These are phyloP conservation scores for Flaveria linearis DNA, from an alignment of 129 eudicot species.

Conservation along the genomic window DNA sequence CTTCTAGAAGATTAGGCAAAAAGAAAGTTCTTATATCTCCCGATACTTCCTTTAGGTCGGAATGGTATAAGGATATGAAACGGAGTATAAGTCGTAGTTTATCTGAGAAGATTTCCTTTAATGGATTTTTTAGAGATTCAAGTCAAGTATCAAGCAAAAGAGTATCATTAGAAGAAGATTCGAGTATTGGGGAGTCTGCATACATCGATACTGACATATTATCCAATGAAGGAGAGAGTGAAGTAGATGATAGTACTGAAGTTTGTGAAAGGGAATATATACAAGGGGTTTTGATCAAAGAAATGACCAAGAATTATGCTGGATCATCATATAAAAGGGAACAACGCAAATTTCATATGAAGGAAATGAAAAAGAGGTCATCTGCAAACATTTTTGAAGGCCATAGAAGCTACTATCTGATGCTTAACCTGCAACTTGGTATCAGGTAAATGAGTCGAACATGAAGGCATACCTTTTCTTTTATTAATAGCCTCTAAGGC, in stretches of 20 bases:
- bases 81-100: conserved; percentile 54
- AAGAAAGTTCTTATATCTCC: conserved; percentile 43
- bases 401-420: conserved; percentile 77
- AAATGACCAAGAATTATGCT: conserved; percentile 45
- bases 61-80: conserved; percentile 37
- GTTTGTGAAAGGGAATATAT: conserved; percentile 84
- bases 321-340: conserved; percentile 50
- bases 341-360: conserved; percentile 49
- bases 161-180: conserved; percentile 46
- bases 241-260: conserved; percentile 40
- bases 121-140: conserved; percentile 45
- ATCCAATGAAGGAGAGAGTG: conserved; percentile 49
- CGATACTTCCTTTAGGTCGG: conserved; percentile 42
- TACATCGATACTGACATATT: conserved; percentile 38
- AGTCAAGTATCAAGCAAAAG: conserved; percentile 55
- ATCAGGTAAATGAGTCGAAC: conserved; percentile 69
- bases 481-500: background rate
- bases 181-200: conserved; percentile 37
- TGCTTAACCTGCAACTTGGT: conserved; percentile 98
- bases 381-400: conserved; percentile 58
- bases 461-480: background rate
- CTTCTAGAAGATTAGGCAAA: conserved; percentile 46
- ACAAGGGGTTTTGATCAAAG: conserved; percentile 86
- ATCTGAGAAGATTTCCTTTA: conserved; percentile 51
- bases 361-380: conserved; percentile 52